phyloP scores from a whole-genome alignment of 1,284 basidiomycete genomes.

The Boletus holoroseus region DNA sequence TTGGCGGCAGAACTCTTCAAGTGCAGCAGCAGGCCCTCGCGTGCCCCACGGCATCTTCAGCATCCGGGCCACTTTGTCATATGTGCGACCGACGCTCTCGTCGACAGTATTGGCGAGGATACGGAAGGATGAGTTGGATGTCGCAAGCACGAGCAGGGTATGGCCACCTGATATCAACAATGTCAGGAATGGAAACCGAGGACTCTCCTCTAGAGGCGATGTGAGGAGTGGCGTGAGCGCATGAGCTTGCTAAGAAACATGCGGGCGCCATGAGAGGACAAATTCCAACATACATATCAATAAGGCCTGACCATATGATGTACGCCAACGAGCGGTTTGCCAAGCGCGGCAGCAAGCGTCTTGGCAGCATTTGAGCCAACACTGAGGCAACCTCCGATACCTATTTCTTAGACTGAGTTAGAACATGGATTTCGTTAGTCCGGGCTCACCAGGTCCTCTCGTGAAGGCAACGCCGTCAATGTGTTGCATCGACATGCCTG shows the following conservation, averaged over 20 bases:
- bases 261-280: not conserved
- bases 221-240: constrained; percentile 83
- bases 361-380: constrained; percentile 78
- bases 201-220: constrained; percentile 39
- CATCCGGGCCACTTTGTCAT: constrained; percentile 75
- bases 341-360: constrained; percentile 68
- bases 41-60: constrained; percentile 60
- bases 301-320: constrained; percentile 79
- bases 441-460: constrained; percentile 69
- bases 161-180: constrained; percentile 89
- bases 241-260: constrained; percentile 75
- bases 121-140: constrained; percentile 52
- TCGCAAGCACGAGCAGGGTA: constrained; percentile 77
- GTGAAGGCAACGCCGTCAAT: constrained; percentile 89
- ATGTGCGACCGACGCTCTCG: constrained; percentile 70
- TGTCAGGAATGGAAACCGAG: constrained; percentile 80
- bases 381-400: constrained; percentile 75
- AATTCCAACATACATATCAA: not conserved
- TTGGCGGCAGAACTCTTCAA: constrained; percentile 61
- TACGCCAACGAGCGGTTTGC: constrained; percentile 81
- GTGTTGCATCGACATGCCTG: constrained; percentile 52
- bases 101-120: constrained; percentile 76
- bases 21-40: constrained; percentile 66
- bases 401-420: constrained; percentile 32
- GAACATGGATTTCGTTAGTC: not conserved